phyloP scores from a whole-genome alignment of 495 filamentous ascomycete species.

The Annulohypoxylon moriforme region DNA sequence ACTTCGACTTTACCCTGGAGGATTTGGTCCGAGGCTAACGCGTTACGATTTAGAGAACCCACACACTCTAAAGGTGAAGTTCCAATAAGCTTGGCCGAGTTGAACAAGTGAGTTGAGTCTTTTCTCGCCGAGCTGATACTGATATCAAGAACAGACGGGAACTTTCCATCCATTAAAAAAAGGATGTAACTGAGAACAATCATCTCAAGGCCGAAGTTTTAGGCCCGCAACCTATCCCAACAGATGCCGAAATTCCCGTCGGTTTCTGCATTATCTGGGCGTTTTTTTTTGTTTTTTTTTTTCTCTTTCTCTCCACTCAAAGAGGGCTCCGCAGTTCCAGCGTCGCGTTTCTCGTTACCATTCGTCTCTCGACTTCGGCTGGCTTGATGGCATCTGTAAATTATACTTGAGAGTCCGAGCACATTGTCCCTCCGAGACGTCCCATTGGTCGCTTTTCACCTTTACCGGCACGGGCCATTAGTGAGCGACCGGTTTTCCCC shows the following conservation, averaged over 20 bases:
- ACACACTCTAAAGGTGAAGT: conserved; percentile 8
- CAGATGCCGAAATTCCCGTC: conserved; percentile 31
- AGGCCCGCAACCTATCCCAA: conserved; percentile 12
- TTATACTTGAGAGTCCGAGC: conserved; percentile 31
- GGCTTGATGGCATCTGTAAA: conserved; percentile 28
- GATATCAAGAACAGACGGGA: conserved; percentile 9
- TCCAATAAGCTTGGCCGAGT: conserved; percentile 23
- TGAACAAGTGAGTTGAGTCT: neutral
- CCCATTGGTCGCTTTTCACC: conserved; percentile 25
- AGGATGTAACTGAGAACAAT: conserved; percentile 18
- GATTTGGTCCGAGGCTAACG: conserved; percentile 44
- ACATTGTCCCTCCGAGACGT: conserved; percentile 32
- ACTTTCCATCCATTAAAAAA: neutral
- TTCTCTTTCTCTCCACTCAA: conserved; percentile 21
- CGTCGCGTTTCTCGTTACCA: conserved; percentile 12
- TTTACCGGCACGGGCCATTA: conserved; percentile 24
- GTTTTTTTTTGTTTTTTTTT: conserved; percentile 1
- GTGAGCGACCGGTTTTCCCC: conserved; percentile 30
- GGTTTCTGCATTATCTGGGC: conserved; percentile 2
- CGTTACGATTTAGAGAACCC: conserved; percentile 19
- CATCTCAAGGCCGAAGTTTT: conserved; percentile 16
- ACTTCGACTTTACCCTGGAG: conserved; percentile 32
- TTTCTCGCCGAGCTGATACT: neutral
- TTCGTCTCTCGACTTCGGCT: conserved; percentile 13
- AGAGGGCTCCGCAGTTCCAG: conserved; percentile 12